These are phyloP conservation scores for Chamaecyparis obtusa DNA, from an alignment of 75 land plant genomes.

Conservation along the genomic window DNA sequence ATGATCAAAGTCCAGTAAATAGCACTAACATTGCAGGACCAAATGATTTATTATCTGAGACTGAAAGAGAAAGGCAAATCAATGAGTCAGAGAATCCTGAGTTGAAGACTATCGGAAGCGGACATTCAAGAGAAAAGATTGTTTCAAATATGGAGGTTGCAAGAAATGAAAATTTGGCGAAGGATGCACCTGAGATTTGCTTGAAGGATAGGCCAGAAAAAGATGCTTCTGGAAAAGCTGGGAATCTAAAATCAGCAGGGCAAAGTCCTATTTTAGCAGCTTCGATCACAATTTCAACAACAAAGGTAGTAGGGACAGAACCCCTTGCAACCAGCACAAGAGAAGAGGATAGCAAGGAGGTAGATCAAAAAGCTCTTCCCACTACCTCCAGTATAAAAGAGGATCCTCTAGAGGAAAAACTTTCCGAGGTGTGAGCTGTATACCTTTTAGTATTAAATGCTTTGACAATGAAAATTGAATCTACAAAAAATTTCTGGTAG, in stretches of 20 bases:
- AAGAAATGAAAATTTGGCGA: conserved; percentile 6
- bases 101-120: neutral
- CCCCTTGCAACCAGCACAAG: neutral
- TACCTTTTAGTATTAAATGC: neutral
- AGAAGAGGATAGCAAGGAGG: neutral
- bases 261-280: neutral
- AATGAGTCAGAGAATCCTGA: conserved; percentile 5
- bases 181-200: neutral
- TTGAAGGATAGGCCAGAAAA: conserved; percentile 2
- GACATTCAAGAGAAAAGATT: neutral
- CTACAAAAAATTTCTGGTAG: neutral
- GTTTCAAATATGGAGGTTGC: neutral
- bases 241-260: neutral
- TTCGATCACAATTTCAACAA: neutral
- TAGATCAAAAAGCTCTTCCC: neutral
- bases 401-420: neutral
- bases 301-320: neutral
- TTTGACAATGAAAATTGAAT: neutral
- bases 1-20: conserved; percentile 10
- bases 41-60: neutral
- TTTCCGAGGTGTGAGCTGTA: neutral
- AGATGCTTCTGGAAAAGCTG: neutral
- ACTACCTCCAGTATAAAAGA: neutral
- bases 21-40: conserved; percentile 5
- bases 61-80: neutral